Percentiles rank a stretch among this genome's conserved stretches.
phyloP scores from a whole-genome alignment of 2,329 filamentous ascomycete genomes.

The Amauroascus niger region DNA sequence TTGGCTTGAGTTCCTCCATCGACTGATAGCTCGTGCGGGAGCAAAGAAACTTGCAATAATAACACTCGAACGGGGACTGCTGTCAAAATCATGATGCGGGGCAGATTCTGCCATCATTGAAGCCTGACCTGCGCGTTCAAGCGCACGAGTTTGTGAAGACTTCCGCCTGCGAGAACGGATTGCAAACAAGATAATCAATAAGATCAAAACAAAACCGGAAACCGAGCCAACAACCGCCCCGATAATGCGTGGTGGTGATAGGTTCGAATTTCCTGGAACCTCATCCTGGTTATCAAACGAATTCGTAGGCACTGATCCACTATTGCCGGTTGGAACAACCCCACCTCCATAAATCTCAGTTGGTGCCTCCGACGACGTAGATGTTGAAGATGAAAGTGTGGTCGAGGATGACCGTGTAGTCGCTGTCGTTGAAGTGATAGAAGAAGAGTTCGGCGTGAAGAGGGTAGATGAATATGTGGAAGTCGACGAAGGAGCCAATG shows the following conservation, averaged over 20 bases:
- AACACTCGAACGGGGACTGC: slow-evolving; percentile 30
- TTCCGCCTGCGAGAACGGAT: slow-evolving; percentile 44
- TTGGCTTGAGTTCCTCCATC: slow-evolving; percentile 33
- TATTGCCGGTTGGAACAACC: slow-evolving; percentile 6
- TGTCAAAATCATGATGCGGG: slow-evolving; percentile 4
- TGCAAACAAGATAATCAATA: slow-evolving; percentile 42
- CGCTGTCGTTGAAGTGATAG: slow-evolving; percentile 11
- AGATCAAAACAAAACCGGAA: slow-evolving; percentile 46
- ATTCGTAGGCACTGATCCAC: slow-evolving; percentile 5
- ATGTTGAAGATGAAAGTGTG: slow-evolving; percentile 12
- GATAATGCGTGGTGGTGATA: slow-evolving; percentile 46
- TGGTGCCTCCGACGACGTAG: slow-evolving; percentile 11
- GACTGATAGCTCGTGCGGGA: slow-evolving; percentile 32
- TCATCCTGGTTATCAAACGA: slow-evolving; percentile 11
- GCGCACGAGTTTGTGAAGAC: slow-evolving; percentile 1
- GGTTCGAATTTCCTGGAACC: slow-evolving; percentile 18
- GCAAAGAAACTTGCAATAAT: slow-evolving; percentile 33
- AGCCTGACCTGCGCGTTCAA: slow-evolving; percentile 14
- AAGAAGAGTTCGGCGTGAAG: slow-evolving; percentile 7
- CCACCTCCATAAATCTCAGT: slow-evolving; percentile 13
- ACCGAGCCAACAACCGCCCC: slow-evolving; percentile 55
- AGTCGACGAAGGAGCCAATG: neutral
- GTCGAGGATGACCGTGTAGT: slow-evolving; percentile 8
- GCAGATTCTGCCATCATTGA: slow-evolving; percentile 18
- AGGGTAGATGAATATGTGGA: neutral